A percentile compares a stretch with the other conserved stretches of the same genome.
These are phyloP conservation scores for Hibiscus tridactylites DNA, from an alignment of 345 rosid genomes.

Conservation along the genomic window DNA sequence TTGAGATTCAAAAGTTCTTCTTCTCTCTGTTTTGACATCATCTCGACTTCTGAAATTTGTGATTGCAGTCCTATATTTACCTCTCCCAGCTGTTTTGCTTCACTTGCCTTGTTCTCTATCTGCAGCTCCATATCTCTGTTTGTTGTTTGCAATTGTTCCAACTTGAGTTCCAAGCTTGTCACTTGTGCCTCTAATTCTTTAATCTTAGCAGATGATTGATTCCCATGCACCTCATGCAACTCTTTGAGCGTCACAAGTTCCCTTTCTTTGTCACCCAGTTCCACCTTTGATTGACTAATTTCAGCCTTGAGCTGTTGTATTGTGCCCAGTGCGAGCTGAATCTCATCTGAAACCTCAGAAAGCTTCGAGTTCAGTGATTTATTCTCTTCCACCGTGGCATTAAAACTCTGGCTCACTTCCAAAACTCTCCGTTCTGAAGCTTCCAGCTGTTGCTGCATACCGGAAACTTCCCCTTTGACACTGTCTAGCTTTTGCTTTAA, in stretches of 20 bases:
- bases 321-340: slow-evolving; percentile 36
- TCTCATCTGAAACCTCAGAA: slow-evolving; percentile 43
- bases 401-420: slow-evolving; percentile 32
- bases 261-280: slow-evolving; percentile 41
- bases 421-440: slow-evolving; percentile 41
- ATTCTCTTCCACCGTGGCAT: slow-evolving; percentile 41
- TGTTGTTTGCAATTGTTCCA: slow-evolving; percentile 33
- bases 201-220: slow-evolving; percentile 37
- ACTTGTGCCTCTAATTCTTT: slow-evolving; percentile 33
- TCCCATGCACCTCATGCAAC: slow-evolving; percentile 42
- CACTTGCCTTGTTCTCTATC: slow-evolving; percentile 36
- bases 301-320: slow-evolving; percentile 36
- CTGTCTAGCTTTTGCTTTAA: slow-evolving; percentile 39
- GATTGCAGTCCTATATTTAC: slow-evolving; percentile 37
- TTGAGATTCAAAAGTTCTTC: slow-evolving; percentile 36
- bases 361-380: slow-evolving; percentile 40
- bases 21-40: slow-evolving; percentile 34
- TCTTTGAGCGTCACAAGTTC: slow-evolving; percentile 42
- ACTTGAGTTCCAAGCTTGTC: slow-evolving; percentile 40
- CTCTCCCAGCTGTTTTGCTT: slow-evolving; percentile 35
- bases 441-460: slow-evolving; percentile 49
- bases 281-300: slow-evolving; percentile 40
- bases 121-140: slow-evolving; percentile 36
- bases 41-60: slow-evolving; percentile 47
- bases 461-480: slow-evolving; percentile 26